Base-by-base conservation (phyloP, 768 basidiomycete species). In the Russula brevipes region DNA sequence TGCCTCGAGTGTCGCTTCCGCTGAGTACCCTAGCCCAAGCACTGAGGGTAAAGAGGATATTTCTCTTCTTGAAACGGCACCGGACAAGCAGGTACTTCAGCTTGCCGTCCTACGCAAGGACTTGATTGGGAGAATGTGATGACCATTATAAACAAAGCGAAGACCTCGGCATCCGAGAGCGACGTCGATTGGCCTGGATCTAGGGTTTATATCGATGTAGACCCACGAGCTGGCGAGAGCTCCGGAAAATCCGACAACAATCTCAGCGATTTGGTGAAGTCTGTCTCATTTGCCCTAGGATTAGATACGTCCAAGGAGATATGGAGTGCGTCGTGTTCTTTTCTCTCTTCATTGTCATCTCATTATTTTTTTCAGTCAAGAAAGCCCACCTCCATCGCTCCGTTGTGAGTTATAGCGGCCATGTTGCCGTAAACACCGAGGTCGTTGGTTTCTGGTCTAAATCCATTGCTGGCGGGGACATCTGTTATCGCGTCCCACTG, bases 381-480 rank as follows among this genome's bases (percentile, higher is more conserved):
- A 67, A 62, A 39, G 60, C 64, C 31, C 36, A 61, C 9, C 53
- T 67, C 31, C 56, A 62, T 24, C 67, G 67, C 44, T 42, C 35
- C 16, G 44, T 66, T 36, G 57, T 57, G n/a, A 45, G 41, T 14
- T 63, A 63, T 36, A 54, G 14, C 2, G 67, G 67, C 30, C 59
- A n/a, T 17, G 8, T 68, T n/a, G 65, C 59, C 2, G 59, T 68
- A 24, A 68, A 19, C 33, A 19, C 42, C 2, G 67, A 68, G 17
- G 53, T 14, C 33, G 50, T 63, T 24, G 67, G 67, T 10, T 68
- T 68, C 50, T 63, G 59, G 64, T 67, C 59, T 6, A 67, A 68
- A 24, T 60, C 65, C 19, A 17, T 62, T 19, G 35, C 67, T 8
- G 59, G 54, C 14, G 33, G 39, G 3, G 65, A 68, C 45, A 57